These are phyloP conservation scores for Cynanchum wilfordii DNA, from an alignment of 257 asterid species.

Conservation along the genomic window DNA sequence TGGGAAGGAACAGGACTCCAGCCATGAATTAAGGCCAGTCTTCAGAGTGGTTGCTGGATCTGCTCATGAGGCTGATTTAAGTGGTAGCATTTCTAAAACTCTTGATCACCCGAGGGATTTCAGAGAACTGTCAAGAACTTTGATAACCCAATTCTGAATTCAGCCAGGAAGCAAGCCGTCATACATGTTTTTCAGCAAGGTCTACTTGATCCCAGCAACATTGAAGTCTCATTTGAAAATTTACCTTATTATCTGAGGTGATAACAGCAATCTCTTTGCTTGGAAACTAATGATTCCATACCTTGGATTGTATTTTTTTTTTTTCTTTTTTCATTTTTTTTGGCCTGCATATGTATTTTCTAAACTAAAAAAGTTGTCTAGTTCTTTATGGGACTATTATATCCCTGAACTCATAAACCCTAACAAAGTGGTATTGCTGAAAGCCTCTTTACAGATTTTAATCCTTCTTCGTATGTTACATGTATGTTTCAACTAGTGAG, in stretches of 20 bases:
- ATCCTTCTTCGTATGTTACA: background rate
- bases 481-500: background rate
- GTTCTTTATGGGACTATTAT: background rate
- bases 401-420: too few species aligned
- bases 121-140: constrained; percentile 46
- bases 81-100: constrained; percentile 46
- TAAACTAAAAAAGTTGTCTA: background rate
- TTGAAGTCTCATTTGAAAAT: constrained; percentile 66
- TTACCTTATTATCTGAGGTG: constrained; percentile 90
- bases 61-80: constrained; percentile 45
- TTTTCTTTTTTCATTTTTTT: too few species aligned
- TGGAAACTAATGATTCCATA: background rate
- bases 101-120: constrained; percentile 50
- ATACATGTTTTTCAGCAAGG: constrained; percentile 64
- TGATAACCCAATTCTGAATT: constrained; percentile 45
- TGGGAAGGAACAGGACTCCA: constrained; percentile 43
- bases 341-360: background rate
- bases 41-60: constrained; percentile 48
- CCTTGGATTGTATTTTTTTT: background rate
- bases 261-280: constrained; percentile 14
- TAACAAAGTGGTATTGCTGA: too few species aligned
- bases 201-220: constrained; percentile 45
- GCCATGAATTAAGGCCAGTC: constrained; percentile 49
- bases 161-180: constrained; percentile 63
- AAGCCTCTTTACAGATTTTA: too few species aligned